Percentiles rank a stretch among this genome's conserved stretches.
Evolutionary conservation across 768 basidiomycete genomes (phyloP).

Genomic region (Rhizopogon salebrosus): DNA sequence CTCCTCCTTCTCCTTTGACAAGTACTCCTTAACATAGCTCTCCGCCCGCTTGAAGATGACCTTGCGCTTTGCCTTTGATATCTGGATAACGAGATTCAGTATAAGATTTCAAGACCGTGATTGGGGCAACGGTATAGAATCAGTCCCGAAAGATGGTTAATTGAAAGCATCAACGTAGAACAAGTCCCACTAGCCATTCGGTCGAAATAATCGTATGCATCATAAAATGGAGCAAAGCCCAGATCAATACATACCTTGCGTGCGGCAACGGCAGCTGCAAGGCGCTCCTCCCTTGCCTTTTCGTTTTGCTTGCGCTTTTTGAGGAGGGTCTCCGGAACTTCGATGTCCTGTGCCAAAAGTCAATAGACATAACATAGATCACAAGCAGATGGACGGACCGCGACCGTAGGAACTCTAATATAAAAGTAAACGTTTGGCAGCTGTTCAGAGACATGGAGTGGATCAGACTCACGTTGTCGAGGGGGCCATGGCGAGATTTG

Average conservation of each 20-base stretch:
- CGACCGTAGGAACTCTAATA: slow-evolving; percentile 40
- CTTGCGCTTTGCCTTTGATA: slow-evolving; percentile 86
- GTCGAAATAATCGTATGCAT: slow-evolving; percentile 79
- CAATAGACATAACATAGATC: slow-evolving; percentile 8
- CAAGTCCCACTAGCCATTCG: slow-evolving; percentile 66
- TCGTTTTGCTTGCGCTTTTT: slow-evolving; percentile 99
- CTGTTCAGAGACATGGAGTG: background rate
- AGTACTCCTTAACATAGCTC: slow-evolving; percentile 96
- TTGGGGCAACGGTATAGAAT: slow-evolving; percentile 12
- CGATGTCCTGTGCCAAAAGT: slow-evolving; percentile 58
- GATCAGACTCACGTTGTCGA: slow-evolving; percentile 46
- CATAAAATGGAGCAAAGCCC: slow-evolving; percentile 38
- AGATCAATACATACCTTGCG: slow-evolving; percentile 66
- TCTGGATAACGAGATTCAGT: slow-evolving; percentile 40
- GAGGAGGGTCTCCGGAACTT: slow-evolving; percentile 99
- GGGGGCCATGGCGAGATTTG: slow-evolving; percentile 42
- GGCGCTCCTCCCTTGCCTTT: slow-evolving; percentile 91
- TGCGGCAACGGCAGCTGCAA: slow-evolving; percentile 76
- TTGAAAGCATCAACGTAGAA: slow-evolving; percentile 71
- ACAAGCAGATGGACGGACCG: slow-evolving; percentile 29
- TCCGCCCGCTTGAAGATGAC: slow-evolving; percentile 99
- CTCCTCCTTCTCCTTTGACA: slow-evolving; percentile 90
- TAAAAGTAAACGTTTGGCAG: background rate
- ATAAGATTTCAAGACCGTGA: slow-evolving; percentile 6
- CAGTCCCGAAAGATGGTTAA: slow-evolving; percentile 86